phyloP scores from a whole-genome alignment of 106 monocot genomes.

The Apostasia ramifera region DNA sequence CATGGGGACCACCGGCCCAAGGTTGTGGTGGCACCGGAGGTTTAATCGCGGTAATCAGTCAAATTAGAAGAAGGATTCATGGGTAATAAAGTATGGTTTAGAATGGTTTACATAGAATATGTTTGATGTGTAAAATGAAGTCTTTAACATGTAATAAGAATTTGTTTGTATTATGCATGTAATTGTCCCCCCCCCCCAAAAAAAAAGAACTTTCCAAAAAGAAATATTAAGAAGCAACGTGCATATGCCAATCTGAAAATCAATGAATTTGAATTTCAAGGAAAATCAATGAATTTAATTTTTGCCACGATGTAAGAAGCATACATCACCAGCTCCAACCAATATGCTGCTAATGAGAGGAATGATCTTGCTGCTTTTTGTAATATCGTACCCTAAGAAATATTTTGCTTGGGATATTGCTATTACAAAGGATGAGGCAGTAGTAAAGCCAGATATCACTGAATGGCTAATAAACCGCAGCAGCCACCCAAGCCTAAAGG shows the following conservation, averaged over 20 bases:
- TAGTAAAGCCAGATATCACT: constrained; percentile 97
- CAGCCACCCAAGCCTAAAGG: constrained; percentile 87
- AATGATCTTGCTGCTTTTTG: constrained; percentile 84
- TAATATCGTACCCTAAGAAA: constrained; percentile 79
- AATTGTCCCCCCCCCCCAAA: too few relatives aligned
- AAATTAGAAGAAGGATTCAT: too few relatives aligned
- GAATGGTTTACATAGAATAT: too few relatives aligned
- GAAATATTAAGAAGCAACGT: neutral
- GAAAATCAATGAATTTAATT: neutral
- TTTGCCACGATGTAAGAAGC: neutral
- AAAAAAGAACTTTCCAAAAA: too few relatives aligned
- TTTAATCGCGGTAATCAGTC: too few relatives aligned
- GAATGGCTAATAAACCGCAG: constrained; percentile 95
- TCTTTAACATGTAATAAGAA: too few relatives aligned
- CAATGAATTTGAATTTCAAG: neutral
- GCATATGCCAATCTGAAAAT: neutral
- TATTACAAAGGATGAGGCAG: constrained; percentile 93
- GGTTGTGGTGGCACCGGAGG: too few relatives aligned
- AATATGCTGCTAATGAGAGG: constrained; percentile 84
- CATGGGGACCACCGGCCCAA: too few relatives aligned
- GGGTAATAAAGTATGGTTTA: too few relatives aligned
- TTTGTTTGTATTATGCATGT: too few relatives aligned
- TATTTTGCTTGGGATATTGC: constrained; percentile 93
- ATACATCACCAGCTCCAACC: constrained; percentile 67
- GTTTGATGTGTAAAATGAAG: too few relatives aligned